Evolutionary conservation across 2,329 filamentous ascomycete genomes (phyloP).

Genomic region (Diaporthe helianthi): DNA sequence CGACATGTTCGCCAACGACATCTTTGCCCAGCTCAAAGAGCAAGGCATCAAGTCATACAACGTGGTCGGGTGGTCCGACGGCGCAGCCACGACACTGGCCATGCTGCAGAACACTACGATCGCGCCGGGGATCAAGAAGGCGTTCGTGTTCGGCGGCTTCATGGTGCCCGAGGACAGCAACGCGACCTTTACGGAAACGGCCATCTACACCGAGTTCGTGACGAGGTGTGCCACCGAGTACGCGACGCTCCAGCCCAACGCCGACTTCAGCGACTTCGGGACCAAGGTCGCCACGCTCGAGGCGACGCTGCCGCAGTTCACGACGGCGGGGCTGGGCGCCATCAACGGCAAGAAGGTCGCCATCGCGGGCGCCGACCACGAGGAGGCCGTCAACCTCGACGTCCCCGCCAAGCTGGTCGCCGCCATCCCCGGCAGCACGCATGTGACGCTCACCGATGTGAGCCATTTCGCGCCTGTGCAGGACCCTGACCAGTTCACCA

Average conservation of each 20-base stretch:
- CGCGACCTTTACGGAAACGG: slow-evolving; percentile 42
- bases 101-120: slow-evolving; percentile 45
- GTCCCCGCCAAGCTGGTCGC: slow-evolving; percentile 45
- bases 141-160: slow-evolving; percentile 49
- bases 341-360: slow-evolving; percentile 41
- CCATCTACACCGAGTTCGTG: slow-evolving; percentile 46
- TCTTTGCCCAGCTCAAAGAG: slow-evolving; percentile 42
- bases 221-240: slow-evolving; percentile 47
- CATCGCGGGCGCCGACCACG: slow-evolving; percentile 40
- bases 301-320: slow-evolving; percentile 44
- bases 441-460: slow-evolving; percentile 46
- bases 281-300: slow-evolving; percentile 48
- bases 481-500: slow-evolving; percentile 46
- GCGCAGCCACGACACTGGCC: slow-evolving; percentile 47
- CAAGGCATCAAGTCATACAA: slow-evolving; percentile 43
- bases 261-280: slow-evolving; percentile 47
- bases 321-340: slow-evolving; percentile 34
- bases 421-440: slow-evolving; percentile 47
- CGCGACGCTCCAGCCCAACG: slow-evolving; percentile 44
- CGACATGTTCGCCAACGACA: slow-evolving; percentile 47
- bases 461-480: slow-evolving; percentile 54
- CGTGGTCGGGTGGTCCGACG: slow-evolving; percentile 52
- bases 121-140: slow-evolving; percentile 45
- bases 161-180: slow-evolving; percentile 46
- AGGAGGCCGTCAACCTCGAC: slow-evolving; percentile 49